Evolutionary conservation across 768 basidiomycete species (phyloP).

Genomic region (Rhodotorula paludigena): DNA sequence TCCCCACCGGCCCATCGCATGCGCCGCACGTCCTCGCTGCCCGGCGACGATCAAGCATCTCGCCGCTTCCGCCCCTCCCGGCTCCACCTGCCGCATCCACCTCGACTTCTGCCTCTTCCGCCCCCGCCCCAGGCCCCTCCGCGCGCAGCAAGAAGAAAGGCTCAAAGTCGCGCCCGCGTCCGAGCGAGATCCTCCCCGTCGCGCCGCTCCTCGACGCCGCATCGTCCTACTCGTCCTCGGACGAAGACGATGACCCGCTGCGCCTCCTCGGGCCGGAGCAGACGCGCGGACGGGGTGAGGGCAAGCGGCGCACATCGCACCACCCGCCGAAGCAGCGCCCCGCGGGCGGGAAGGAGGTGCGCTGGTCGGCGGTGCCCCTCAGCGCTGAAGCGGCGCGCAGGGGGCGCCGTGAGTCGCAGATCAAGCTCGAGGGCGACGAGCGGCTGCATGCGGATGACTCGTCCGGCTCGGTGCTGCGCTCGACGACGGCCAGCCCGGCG

Average conservation of each 20-base stretch:
- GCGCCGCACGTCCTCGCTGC: constrained; percentile 19
- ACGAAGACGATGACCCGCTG: constrained; percentile 7
- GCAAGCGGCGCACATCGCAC: not conserved
- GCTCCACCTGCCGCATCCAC: not conserved
- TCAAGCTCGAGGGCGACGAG: no score
- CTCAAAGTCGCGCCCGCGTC: not conserved
- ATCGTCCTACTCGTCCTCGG: no score
- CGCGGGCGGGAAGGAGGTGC: no score
- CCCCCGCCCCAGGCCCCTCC: not conserved
- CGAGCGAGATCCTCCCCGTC: constrained; percentile 5
- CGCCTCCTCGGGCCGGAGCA: constrained; percentile 10
- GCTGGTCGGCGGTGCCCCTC: no score
- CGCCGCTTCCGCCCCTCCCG: constrained; percentile 1
- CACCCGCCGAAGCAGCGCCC: not conserved
- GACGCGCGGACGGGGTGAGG: constrained; percentile 13
- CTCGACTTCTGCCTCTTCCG: not conserved
- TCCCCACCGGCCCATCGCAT: constrained; percentile 6
- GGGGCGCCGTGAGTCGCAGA: no score
- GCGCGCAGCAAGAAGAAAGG: not conserved
- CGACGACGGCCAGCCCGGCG: no score
- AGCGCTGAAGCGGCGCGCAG: no score
- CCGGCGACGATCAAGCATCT: not conserved
- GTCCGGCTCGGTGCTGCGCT: no score
- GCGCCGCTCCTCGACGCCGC: not conserved
- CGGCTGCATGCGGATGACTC: no score